phyloP scores from a whole-genome alignment of 1,284 basidiomycete species.

The Thelephora terrestris region DNA sequence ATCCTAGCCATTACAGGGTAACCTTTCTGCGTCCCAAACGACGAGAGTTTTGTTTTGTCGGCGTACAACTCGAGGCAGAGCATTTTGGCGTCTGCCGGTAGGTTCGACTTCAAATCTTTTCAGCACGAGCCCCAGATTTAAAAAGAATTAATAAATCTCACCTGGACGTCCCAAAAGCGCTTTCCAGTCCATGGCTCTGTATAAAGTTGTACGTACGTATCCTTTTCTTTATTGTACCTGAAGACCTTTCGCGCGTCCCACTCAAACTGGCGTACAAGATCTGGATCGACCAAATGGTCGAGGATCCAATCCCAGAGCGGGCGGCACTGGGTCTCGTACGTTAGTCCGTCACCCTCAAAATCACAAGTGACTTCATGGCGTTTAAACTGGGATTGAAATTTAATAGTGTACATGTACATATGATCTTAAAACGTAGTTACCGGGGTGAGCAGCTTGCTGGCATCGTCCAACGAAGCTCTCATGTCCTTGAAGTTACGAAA shows the following conservation, averaged over 20 bases:
- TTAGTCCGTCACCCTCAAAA: too few relatives aligned
- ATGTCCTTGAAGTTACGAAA: too few relatives aligned
- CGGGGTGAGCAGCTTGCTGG: too few relatives aligned
- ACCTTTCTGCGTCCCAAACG: too few relatives aligned
- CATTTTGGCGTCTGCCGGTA: conserved; percentile 15
- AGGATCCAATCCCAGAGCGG: conserved; percentile 20
- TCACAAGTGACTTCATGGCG: too few relatives aligned
- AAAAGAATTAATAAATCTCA: conserved; percentile 1
- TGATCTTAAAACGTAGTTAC: too few relatives aligned
- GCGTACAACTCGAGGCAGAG: conserved; percentile 28
- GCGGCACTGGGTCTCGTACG: too few relatives aligned
- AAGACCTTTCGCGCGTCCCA: too few relatives aligned
- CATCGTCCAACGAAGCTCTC: too few relatives aligned
- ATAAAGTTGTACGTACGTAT: conserved; percentile 14
- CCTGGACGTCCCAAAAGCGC: too few relatives aligned
- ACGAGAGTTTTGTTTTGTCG: conserved; percentile 33
- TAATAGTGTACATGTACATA: too few relatives aligned
- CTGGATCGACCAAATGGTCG: conserved; percentile 15
- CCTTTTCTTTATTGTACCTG: conserved; percentile 17
- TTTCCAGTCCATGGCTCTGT: conserved; percentile 23
- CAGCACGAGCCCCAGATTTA: background rate
- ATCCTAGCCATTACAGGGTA: conserved; percentile 27
- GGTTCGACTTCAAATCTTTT: conserved; percentile 6
- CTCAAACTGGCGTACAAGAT: conserved; percentile 13
- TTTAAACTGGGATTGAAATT: too few relatives aligned